Evolutionary conservation across 768 basidiomycete species (phyloP).

Genomic region (Boletus vermiculosoides): DNA sequence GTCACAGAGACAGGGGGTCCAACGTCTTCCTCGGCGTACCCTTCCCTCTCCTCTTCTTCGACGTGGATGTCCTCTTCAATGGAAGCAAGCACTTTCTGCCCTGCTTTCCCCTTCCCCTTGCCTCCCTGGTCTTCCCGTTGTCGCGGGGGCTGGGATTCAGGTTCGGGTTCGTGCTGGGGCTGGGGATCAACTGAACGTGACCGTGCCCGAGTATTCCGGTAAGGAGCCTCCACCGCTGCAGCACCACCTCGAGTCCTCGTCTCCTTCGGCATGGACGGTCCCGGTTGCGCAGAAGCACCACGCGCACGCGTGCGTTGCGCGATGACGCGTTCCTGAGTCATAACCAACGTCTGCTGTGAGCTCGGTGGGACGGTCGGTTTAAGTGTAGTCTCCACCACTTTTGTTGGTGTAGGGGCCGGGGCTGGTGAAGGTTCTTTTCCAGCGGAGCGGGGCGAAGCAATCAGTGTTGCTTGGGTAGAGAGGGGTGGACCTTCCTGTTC

Average conservation of each 20-base stretch:
- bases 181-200: constrained; percentile 24
- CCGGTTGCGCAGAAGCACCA: constrained; percentile 16
- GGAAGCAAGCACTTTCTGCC: background rate
- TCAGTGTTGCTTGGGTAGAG: constrained; percentile 28
- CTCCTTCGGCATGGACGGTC: constrained; percentile 3
- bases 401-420: background rate
- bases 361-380: background rate
- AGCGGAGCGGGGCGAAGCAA: constrained; percentile 17
- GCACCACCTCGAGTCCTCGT: background rate
- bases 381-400: background rate
- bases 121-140: background rate
- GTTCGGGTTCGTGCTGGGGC: background rate
- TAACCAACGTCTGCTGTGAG: constrained; percentile 10
- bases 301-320: constrained; percentile 5
- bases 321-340: background rate
- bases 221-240: constrained; percentile 3
- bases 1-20: background rate
- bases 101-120: constrained; percentile 9
- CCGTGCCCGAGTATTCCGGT: constrained; percentile 21
- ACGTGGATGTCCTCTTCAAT: constrained; percentile 8
- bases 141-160: background rate
- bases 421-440: background rate
- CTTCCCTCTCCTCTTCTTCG: background rate
- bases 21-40: background rate
- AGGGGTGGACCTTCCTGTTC: constrained; percentile 8